Evolutionary conservation across 2,329 filamentous ascomycete species (phyloP).

Genomic region (Arachnomyces sp.): DNA sequence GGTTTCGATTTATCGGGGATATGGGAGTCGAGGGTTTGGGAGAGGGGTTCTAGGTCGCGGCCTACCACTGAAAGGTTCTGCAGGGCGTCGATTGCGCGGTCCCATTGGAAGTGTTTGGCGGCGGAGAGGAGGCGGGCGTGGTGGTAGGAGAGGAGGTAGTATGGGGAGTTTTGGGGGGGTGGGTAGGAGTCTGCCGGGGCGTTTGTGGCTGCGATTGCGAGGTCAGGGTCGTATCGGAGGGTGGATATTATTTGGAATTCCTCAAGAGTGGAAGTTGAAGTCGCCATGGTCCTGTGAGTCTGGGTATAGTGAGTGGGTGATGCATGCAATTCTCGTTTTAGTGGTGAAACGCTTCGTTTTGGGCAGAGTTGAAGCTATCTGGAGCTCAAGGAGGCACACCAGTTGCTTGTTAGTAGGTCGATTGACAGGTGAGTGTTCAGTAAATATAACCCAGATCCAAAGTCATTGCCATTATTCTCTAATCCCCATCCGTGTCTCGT

Average conservation of each 20-base stretch:
- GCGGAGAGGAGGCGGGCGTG: conserved; percentile 64
- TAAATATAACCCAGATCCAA: too few relatives aligned
- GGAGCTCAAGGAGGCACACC: too few relatives aligned
- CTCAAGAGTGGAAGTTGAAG: too few relatives aligned
- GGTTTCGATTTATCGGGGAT: conserved; percentile 26
- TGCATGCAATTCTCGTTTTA: too few relatives aligned
- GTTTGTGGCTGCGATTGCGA: conserved; percentile 33
- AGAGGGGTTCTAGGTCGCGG: conserved; percentile 23
- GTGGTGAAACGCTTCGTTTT: too few relatives aligned
- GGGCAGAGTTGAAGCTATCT: too few relatives aligned
- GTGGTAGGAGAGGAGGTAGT: conserved; percentile 75
- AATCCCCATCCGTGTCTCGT: too few relatives aligned
- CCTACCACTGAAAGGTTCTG: conserved; percentile 13
- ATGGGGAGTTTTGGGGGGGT: conserved; percentile 44
- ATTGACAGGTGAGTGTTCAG: too few relatives aligned
- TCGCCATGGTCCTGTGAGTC: too few relatives aligned
- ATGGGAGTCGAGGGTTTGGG: conserved; percentile 20
- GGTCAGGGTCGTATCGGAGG: conserved; percentile 58
- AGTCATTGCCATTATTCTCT: too few relatives aligned
- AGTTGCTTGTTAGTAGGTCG: too few relatives aligned
- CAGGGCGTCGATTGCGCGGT: conserved; percentile 22
- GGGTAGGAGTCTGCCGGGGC: conserved; percentile 27
- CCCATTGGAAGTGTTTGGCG: conserved; percentile 43
- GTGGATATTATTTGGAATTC: conserved; percentile 61
- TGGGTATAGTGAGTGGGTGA: too few relatives aligned